Base-by-base conservation (phyloP, 768 basidiomycete species). In the Termitomyces sp. region DNA sequence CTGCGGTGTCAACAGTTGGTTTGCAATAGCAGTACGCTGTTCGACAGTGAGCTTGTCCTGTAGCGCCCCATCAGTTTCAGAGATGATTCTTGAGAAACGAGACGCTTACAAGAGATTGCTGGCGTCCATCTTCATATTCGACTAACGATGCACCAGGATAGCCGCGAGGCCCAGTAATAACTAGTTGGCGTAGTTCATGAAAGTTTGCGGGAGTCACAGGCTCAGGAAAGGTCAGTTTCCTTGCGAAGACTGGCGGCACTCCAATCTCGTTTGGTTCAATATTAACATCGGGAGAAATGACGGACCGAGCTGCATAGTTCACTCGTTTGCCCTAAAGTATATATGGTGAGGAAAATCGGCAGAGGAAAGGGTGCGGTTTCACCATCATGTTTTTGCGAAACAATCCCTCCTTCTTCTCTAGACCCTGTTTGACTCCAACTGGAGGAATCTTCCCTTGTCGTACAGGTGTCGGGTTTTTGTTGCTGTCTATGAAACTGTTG, bases 331-430 rank as follows among this genome's bases (percentile, higher is more conserved):
- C 97, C 95, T 98, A 51, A 37, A 42, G 26, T 20, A 7, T 53
- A 20, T 20, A 4, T 55, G 16, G 5, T 44, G 12, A 43, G 46
- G 44, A 56, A 46, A 24, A 37, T 48, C 32, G 32, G 34, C 10
- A 13, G 48, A 34, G 55, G 24, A 48, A 29, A 55, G 29, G 6
- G 55, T 29, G 51, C 54, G 50, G 26, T 71, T 81, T 56, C 57
- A 94, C 95, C 97, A 99, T 99, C 97, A 99, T 98, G 67, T 99
- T 86, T 74, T 95, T 97, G 57, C 97, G 81, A 81, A 99, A 99
- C 49, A 99, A 70, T 46, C 97, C 97, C 62, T 98, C 97, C 73
- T 99, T 99, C 82, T 98, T 99, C 76, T 99, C 97, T 65, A 99
- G 74, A 13, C 89, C 83, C 72, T 99, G 96, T 78, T 98, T 99